phyloP scores from a whole-genome alignment of 805 yeast species.

The Wickerhamomyces kurtzmanii region DNA sequence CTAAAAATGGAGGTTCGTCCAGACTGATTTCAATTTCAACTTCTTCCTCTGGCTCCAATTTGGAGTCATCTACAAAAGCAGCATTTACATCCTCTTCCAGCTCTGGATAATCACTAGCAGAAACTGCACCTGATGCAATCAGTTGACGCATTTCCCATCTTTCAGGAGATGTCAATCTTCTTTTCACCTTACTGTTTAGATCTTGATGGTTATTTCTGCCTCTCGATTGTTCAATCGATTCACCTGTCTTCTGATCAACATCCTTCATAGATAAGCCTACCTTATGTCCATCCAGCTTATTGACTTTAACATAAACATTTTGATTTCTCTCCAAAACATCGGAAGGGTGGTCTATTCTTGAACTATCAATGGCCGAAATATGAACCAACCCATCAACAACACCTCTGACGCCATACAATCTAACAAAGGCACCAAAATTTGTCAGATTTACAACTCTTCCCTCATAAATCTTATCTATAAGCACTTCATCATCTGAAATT shows the following conservation, averaged over 20 bases:
- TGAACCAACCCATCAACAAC: conserved; percentile 61
- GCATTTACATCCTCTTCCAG: conserved; percentile 26
- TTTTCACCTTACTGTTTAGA: conserved; percentile 14
- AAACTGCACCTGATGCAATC: conserved; percentile 67
- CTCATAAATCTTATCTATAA: conserved; percentile 37
- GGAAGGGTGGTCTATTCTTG: conserved; percentile 43
- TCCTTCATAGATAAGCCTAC: conserved; percentile 61
- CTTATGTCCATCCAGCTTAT: conserved; percentile 32
- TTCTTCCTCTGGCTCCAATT: conserved; percentile 32
- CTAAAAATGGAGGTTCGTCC: conserved; percentile 63
- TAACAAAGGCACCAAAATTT: conserved; percentile 72
- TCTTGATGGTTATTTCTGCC: conserved; percentile 8
- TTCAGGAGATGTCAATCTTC: conserved; percentile 73
- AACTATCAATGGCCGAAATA: conserved; percentile 52
- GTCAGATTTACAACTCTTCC: conserved; percentile 56
- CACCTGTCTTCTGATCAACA: conserved; percentile 65
- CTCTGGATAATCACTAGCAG: conserved; percentile 63
- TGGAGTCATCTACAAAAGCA: conserved; percentile 21
- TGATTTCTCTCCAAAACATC: conserved; percentile 51
- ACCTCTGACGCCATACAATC: conserved; percentile 29
- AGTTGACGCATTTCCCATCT: conserved; percentile 84
- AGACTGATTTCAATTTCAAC: conserved; percentile 67
- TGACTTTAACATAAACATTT: conserved; percentile 54
- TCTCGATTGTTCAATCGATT: conserved; percentile 9
- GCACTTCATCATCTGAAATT: conserved; percentile 20